These are phyloP conservation scores for Cordyceps cicadae DNA, from an alignment of 2,329 filamentous ascomycete species.

Conservation along the genomic window DNA sequence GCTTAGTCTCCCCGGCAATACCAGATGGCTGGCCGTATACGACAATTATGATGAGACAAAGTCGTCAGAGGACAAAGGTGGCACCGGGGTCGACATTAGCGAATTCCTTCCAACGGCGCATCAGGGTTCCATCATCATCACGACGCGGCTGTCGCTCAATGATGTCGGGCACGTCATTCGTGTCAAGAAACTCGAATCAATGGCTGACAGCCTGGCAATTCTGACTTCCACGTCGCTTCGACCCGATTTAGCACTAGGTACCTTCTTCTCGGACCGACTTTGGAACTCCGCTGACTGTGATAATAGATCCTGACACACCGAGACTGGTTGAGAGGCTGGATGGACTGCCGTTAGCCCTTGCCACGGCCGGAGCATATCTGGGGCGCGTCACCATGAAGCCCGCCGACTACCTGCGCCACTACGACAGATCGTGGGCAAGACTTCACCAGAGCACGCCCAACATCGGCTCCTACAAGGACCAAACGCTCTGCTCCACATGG, in stretches of 20 bases:
- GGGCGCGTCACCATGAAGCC: too few species aligned
- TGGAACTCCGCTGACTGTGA: neutral
- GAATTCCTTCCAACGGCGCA: constrained; percentile 23
- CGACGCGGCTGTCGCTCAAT: constrained; percentile 26
- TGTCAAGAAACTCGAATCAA: constrained; percentile 25
- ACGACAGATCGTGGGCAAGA: too few species aligned
- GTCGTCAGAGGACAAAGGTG: neutral
- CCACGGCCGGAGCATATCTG: neutral
- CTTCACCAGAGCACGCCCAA: too few species aligned
- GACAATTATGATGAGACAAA: constrained; percentile 30
- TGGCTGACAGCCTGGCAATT: constrained; percentile 24
- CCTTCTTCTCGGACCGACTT: neutral
- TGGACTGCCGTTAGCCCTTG: constrained; percentile 1
- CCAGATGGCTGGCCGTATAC: constrained; percentile 30
- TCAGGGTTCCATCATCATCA: constrained; percentile 35
- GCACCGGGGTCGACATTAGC: constrained; percentile 22
- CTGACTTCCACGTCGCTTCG: constrained; percentile 19
- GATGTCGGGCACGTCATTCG: constrained; percentile 25
- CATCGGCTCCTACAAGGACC: too few species aligned
- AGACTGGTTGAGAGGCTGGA: neutral
- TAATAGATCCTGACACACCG: neutral
- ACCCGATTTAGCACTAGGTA: constrained; percentile 23
- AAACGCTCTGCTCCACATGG: too few species aligned
- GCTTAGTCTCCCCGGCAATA: constrained; percentile 28
- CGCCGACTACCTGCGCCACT: too few species aligned